Evolutionary conservation across 805 yeast genomes (phyloP), one percentile per base, ranked within the genome.

Genomic region (Candida taoyuanica): DNA sequence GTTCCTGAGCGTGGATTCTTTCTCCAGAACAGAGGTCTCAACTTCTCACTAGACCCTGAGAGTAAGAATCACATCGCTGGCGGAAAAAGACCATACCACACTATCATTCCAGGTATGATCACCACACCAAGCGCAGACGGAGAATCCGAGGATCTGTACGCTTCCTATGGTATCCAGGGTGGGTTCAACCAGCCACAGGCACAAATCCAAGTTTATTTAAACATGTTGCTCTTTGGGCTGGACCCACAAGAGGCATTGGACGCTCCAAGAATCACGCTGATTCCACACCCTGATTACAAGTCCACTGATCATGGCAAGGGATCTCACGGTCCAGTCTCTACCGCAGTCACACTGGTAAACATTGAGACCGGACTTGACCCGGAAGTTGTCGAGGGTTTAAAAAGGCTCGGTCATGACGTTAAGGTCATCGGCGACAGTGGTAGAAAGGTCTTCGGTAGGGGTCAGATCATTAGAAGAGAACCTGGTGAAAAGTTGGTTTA

Each of bases 101-200:
- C 95, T 0, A 85, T 85, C 42, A 84, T 85, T 42, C 94, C 94
- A 1, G 85, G 87, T 0, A 72, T 85, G 79, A 73, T 85, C 21
- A 85, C 94, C 12, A 58, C 64, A 3, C 64, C 63, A 5, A 43
- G 47, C 3, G 42, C 40, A 3, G 54, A 56, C 35, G 63, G 59
- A 21, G 44, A 43, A 5, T n/a, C 26, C 12, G 68, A 63, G 19
- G 74, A 73, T 19, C 59, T 85, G n/a, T 78, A 69, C 51, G 87
- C 88, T 1, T 63, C 81, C n/a, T 80, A 70, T 49, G 93, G 91
- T 34, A 84, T 81, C 44, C 84, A 83, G 87, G 95, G 95, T 14
- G 94, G 91, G 0, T 85, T 78, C 63, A 83, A 80, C 65, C 95
- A 85, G 58, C 94, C 94, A 3, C 86, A 82, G 50, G 89, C 89